Base-by-base conservation (phyloP, 1,284 basidiomycete genomes). In the Pseudozyma sp. region DNA sequence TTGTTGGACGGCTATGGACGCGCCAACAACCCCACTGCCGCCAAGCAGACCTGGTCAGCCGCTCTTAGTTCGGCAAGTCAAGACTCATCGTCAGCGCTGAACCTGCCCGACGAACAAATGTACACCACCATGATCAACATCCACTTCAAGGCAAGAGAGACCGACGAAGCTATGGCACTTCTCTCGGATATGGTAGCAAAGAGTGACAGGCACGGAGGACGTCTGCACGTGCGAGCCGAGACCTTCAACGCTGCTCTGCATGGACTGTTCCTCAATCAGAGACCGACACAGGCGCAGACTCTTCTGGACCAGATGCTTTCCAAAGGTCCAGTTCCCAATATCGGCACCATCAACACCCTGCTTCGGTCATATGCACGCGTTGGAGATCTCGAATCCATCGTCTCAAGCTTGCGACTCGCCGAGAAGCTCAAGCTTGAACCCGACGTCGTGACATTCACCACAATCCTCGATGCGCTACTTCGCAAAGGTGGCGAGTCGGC, bases 391-490 rank as follows among this genome's bases (percentile, higher is more conserved):
- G 44, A 49, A 16, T 50, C 65, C 9, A 52, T 82, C 11, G 74
- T 70, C 1, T 49, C 52, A 14, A 60, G 63, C 10, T 45, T 82
- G 30, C 72, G 77, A 5, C 24, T 53, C 2, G 78, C 81, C 19
- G 63, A 52, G 10, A 48, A 53, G 37, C 56, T 71, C 43, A 45
- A 55, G 17, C 58, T 79, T 6, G 59, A 35, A 10, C 79, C 80
- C 7, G 80, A 82, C 47, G 78, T 81, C 8, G 64, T 79, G 17
- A 81, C 80, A 0, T 81, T 74, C 33, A 82, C 80, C 10, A 82
- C 79, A 2, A 49, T 81, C 16, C 72, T 82, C 24, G 80, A 82
- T 40, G 74, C 72, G 5, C 55, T 82, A 13, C 55, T 81, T 16
- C 71, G 80, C 29, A 66, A 55, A 7, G 66, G 72, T 9, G 56